These are phyloP conservation scores for Solidago caesia DNA, from an alignment of 129 eudicot species.

Conservation along the genomic window DNA sequence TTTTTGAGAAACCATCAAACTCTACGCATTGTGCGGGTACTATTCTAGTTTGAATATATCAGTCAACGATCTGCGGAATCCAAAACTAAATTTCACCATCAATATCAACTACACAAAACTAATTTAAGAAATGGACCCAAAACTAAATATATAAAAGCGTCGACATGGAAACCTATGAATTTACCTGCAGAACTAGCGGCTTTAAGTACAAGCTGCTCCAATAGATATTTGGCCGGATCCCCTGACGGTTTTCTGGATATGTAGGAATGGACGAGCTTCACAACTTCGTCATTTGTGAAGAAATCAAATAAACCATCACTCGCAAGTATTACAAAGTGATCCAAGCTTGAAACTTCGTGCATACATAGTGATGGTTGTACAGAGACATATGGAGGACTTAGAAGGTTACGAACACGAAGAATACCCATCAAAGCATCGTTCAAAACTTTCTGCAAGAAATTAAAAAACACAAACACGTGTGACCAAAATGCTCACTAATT, in stretches of 20 bases:
- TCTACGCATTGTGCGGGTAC: too few species aligned
- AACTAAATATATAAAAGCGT: background rate
- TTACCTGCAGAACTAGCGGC: conserved; percentile 97
- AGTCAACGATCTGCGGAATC: conserved; percentile 14
- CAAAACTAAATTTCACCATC: background rate
- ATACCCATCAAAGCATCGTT: conserved; percentile 99
- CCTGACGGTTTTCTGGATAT: conserved; percentile 61
- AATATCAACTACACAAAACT: background rate
- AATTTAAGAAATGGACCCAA: background rate
- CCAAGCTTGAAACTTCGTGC: conserved; percentile 65
- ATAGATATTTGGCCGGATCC: conserved; percentile 85
- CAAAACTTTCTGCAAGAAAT: conserved; percentile 61
- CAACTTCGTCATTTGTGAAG: conserved; percentile 82
- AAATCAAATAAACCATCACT: conserved; percentile 98
- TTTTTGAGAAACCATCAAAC: too few species aligned
- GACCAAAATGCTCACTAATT: background rate
- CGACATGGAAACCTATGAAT: background rate
- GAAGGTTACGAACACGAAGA: conserved; percentile 84
- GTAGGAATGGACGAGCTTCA: conserved; percentile 70
- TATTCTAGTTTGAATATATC: background rate
- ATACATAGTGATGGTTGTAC: conserved; percentile 59
- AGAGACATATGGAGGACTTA: conserved; percentile 90
- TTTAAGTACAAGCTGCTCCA: conserved; percentile 82
- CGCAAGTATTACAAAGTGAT: conserved; percentile 85
- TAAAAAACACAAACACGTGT: conserved; percentile 9